Evolutionary conservation across 2,329 filamentous ascomycete species (phyloP).

Genomic region (Fusarium sp.): DNA sequence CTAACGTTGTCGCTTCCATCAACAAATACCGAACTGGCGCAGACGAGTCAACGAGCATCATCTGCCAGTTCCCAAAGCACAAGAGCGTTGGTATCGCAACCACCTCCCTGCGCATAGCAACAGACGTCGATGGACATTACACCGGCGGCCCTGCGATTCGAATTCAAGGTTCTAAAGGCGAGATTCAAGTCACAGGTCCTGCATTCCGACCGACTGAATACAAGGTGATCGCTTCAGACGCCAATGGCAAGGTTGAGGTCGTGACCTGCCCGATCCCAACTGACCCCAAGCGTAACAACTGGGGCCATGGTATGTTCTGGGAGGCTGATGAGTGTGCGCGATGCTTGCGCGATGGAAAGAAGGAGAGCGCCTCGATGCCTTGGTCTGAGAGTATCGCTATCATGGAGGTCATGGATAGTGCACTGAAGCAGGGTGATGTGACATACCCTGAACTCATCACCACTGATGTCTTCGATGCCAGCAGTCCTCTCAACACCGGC

Average conservation of each 20-base stretch:
- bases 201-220: conserved; percentile 76
- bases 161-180: conserved; percentile 82
- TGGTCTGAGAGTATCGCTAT: conserved; percentile 83
- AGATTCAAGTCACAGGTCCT: conserved; percentile 81
- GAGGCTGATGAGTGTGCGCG: conserved; percentile 83
- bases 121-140: conserved; percentile 70
- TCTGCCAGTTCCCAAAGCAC: conserved; percentile 77
- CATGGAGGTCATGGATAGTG: conserved; percentile 77
- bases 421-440: conserved; percentile 64
- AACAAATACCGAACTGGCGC: conserved; percentile 79
- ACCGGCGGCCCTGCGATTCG: conserved; percentile 74
- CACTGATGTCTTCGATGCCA: conserved; percentile 66
- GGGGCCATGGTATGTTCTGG: conserved; percentile 89
- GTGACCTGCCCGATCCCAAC: conserved; percentile 65
- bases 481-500: conserved; percentile 71
- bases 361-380: conserved; percentile 77
- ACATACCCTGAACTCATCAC: conserved; percentile 67
- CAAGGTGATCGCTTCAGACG: conserved; percentile 67
- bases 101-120: conserved; percentile 70
- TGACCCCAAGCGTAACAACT: conserved; percentile 58
- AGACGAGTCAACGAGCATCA: conserved; percentile 82
- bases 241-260: conserved; percentile 59
- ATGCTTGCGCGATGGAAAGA: conserved; percentile 79
- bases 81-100: conserved; percentile 78
- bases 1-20: conserved; percentile 75